Percentiles rank a stretch among this genome's conserved stretches.
Evolutionary conservation across 2,329 filamentous ascomycete species (phyloP).

Genomic region (Neurospora sp.): DNA sequence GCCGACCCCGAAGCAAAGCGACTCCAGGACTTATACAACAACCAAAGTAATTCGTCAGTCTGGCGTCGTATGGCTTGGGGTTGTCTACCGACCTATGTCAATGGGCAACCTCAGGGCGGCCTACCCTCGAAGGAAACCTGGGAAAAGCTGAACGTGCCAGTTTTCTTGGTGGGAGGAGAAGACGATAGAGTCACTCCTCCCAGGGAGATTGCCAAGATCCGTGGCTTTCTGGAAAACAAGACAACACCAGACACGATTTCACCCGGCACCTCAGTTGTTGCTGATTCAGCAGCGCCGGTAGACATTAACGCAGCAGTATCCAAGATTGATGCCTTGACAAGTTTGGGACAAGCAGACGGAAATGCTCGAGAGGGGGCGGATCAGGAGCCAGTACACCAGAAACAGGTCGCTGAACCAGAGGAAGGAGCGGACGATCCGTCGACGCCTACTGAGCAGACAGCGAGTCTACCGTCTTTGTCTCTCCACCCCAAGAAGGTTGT

Average conservation of each 20-base stretch:
- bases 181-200: slow-evolving; percentile 68
- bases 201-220: slow-evolving; percentile 59
- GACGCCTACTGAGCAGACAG: slow-evolving; percentile 25
- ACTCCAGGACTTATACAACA: slow-evolving; percentile 66
- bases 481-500: slow-evolving; percentile 44
- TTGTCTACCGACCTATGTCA: slow-evolving; percentile 49
- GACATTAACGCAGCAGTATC: slow-evolving; percentile 21
- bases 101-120: slow-evolving; percentile 46
- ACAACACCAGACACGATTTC: slow-evolving; percentile 5
- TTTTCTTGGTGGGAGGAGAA: slow-evolving; percentile 71
- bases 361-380: slow-evolving; percentile 15
- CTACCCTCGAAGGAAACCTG: slow-evolving; percentile 62
- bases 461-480: slow-evolving; percentile 34
- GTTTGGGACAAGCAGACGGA: slow-evolving; percentile 22
- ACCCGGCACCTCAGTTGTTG: slow-evolving; percentile 20
- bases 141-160: slow-evolving; percentile 60
- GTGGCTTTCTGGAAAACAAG: slow-evolving; percentile 25
- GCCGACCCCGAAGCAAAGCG: slow-evolving; percentile 56
- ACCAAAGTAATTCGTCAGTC: slow-evolving; percentile 70
- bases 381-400: slow-evolving; percentile 27
- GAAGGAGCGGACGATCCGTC: slow-evolving; percentile 21
- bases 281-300: slow-evolving; percentile 37
- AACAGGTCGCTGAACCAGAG: slow-evolving; percentile 8
- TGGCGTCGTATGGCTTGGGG: slow-evolving; percentile 76
- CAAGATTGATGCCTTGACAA: slow-evolving; percentile 20